Evolutionary conservation across 129 eudicot species (phyloP), one percentile per base, ranked within the genome.

Genomic region (Sambucus nigra): DNA sequence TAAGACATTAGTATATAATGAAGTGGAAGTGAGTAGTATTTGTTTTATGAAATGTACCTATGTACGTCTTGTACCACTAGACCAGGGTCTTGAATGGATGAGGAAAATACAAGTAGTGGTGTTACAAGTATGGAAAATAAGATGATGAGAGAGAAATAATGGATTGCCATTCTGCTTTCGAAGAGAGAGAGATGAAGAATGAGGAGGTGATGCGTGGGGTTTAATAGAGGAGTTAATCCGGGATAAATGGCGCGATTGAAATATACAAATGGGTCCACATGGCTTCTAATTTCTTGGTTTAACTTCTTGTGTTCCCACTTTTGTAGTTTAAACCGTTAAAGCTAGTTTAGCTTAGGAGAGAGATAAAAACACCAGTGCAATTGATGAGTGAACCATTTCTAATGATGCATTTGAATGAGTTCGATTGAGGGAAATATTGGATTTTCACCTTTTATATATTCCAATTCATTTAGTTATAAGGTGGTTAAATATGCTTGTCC

Each of bases 171-270:
- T 4, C 12, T 11, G 4, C 7, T 16, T 18, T 17, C 16, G 47
- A 25, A 47, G 25, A 29, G 32, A 24, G 60, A 45, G n/a, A 29
- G 27, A 50, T 14, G 62, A 13, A 32, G 23, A 7, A 25, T 39
- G 65, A 54, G 53, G 53, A n/a, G 7, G 14, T 14, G 60, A 45
- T 26, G 22, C 7, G 47, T 38, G 57, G 74, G 72, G 38, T 61
- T 69, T n/a, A n/a, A 73, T 76, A 69, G 68, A 65, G 71, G 35
- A 39, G n/a, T n/a, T 64, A 67, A 41, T 47, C 88, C 95, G 86
- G 73, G 71, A 72, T 53, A 56, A 68, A 81, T 68, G 95, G 95
- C 92, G 95, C 64, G 77, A 86, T 76, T 76, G 41, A 61, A 21
- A 31, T 3, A 31, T 31, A 3, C 14, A 15, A 40, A 25, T 54